These are phyloP conservation scores for Coniochaeta hoffmannii DNA, from an alignment of 2,329 filamentous ascomycete genomes.

Conservation along the genomic window DNA sequence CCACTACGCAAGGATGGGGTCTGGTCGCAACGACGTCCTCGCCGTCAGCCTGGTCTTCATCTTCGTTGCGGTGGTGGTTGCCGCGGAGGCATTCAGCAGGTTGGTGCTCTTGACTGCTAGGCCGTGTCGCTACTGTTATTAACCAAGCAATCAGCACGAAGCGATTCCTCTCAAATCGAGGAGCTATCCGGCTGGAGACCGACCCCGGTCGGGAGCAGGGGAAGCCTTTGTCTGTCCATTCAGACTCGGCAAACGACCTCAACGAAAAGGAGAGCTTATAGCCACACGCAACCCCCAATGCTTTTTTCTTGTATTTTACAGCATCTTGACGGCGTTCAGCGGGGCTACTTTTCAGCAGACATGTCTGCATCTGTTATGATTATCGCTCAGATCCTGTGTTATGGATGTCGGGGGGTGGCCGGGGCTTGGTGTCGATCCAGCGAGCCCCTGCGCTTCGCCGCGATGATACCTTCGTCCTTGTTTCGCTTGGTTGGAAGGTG, in stretches of 20 bases:
- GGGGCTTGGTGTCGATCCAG: too few species aligned
- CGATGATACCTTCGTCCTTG: background rate
- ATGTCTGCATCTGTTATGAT: too few species aligned
- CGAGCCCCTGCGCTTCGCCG: too few species aligned
- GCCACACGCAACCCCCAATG: background rate
- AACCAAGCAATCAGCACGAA: slow-evolving; percentile 1
- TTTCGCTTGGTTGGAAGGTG: background rate
- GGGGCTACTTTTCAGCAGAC: background rate
- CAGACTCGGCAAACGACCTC: background rate
- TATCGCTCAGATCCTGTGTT: too few species aligned
- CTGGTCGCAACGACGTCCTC: slow-evolving; percentile 20
- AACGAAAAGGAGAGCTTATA: background rate
- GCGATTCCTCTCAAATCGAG: slow-evolving; percentile 1
- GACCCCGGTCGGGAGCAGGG: background rate
- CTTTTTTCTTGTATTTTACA: background rate
- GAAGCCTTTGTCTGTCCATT: background rate
- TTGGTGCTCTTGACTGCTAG: slow-evolving; percentile 5
- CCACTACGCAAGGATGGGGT: slow-evolving; percentile 10
- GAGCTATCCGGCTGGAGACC: background rate
- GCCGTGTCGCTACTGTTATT: too few species aligned
- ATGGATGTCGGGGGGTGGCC: too few species aligned
- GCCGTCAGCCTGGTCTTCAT: slow-evolving; percentile 20
- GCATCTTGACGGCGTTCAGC: background rate
- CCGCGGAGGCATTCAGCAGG: slow-evolving; percentile 20
- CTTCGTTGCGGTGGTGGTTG: slow-evolving; percentile 21